These are phyloP conservation scores for Pyronema domesticum DNA, from an alignment of 495 filamentous ascomycete genomes.

Conservation along the genomic window DNA sequence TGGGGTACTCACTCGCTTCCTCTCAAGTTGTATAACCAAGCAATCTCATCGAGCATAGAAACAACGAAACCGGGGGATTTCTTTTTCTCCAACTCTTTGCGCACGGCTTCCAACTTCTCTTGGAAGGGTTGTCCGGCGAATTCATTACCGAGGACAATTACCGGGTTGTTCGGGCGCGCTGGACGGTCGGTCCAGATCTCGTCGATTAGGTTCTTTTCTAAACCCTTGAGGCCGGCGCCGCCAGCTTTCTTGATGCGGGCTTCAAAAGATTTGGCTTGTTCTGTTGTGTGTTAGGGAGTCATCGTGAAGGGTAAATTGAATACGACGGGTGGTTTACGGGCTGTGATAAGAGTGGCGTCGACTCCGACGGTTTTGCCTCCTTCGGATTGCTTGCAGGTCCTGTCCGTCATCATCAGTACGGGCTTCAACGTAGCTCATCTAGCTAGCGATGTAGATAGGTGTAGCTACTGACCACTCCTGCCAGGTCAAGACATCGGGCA, in stretches of 20 bases:
- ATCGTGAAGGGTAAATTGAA: slow-evolving; percentile 3
- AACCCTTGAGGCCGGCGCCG: slow-evolving; percentile 51
- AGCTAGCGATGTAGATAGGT: neutral
- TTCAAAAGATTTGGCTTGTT: slow-evolving; percentile 63
- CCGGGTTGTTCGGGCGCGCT: slow-evolving; percentile 52
- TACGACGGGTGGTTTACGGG: slow-evolving; percentile 29
- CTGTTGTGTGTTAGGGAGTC: slow-evolving; percentile 2
- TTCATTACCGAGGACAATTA: slow-evolving; percentile 49
- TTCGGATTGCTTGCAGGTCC: slow-evolving; percentile 62
- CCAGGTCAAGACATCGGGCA: slow-evolving; percentile 90
- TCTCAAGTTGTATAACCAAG: slow-evolving; percentile 93
- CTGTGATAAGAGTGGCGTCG: slow-evolving; percentile 75
- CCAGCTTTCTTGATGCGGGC: slow-evolving; percentile 80
- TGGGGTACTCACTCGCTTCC: slow-evolving; percentile 57
- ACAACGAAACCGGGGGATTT: slow-evolving; percentile 76
- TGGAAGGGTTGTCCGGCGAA: slow-evolving; percentile 69
- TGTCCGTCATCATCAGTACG: slow-evolving; percentile 17
- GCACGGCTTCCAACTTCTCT: slow-evolving; percentile 69
- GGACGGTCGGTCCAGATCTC: slow-evolving; percentile 65
- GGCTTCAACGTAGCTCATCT: neutral
- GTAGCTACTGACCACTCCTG: slow-evolving; percentile 60
- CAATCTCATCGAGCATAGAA: slow-evolving; percentile 93
- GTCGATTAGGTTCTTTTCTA: slow-evolving; percentile 74
- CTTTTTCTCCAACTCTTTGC: slow-evolving; percentile 83
- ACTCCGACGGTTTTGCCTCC: slow-evolving; percentile 79